A percentile compares a stretch with the other conserved stretches of the same genome.
Evolutionary conservation across 352 stramenopile species (phyloP).

Genomic region (Peronospora destructor): DNA sequence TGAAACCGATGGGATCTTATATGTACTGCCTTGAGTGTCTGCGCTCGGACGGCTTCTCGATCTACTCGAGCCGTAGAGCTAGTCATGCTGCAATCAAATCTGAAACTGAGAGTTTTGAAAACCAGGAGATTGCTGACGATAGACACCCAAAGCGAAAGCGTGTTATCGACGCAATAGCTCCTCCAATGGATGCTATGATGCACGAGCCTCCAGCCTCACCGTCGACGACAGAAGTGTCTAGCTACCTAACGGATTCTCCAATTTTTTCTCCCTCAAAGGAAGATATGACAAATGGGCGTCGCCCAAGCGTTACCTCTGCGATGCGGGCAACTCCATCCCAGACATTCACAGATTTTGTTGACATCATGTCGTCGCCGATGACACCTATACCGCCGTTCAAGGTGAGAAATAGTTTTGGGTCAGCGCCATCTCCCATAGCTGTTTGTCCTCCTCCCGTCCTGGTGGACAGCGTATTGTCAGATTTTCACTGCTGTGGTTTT

Average conservation of each 20-base stretch:
- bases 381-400: constrained; percentile 30
- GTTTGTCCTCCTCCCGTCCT: constrained; percentile 29
- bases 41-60: constrained; percentile 68
- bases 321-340: constrained; percentile 9
- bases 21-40: constrained; percentile 76
- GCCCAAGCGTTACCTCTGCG: constrained; percentile 9
- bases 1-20: constrained; percentile 79
- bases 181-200: constrained; percentile 25
- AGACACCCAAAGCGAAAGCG: constrained; percentile 58
- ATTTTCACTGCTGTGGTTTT: constrained; percentile 37
- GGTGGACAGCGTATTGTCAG: constrained; percentile 26
- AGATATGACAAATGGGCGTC: constrained; percentile 17
- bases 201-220: constrained; percentile 29
- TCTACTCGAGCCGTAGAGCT: constrained; percentile 71
- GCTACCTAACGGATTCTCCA: constrained; percentile 30
- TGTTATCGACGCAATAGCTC: constrained; percentile 14
- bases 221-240: constrained; percentile 27
- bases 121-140: constrained; percentile 32
- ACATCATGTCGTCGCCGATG: constrained; percentile 26
- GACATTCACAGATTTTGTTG: constrained; percentile 29
- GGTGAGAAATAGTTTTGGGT: constrained; percentile 30
- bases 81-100: constrained; percentile 52
- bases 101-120: constrained; percentile 51
- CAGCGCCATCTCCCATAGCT: constrained; percentile 20
- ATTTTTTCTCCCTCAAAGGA: constrained; percentile 39